These are phyloP conservation scores for Cladophialophora exuberans DNA, from an alignment of 2,329 filamentous ascomycete species.

Conservation along the genomic window DNA sequence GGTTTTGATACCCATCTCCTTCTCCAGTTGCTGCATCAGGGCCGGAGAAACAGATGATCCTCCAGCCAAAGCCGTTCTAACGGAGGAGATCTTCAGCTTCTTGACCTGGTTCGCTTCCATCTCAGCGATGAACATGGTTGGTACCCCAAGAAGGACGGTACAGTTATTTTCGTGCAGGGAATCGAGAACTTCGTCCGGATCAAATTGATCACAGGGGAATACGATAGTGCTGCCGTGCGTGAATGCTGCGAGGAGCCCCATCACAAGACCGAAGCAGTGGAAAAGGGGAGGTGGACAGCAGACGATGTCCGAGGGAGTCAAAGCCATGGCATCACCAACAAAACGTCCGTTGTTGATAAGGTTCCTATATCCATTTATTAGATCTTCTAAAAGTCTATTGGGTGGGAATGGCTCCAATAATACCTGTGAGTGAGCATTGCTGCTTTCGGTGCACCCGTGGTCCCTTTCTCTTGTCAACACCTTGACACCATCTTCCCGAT, in stretches of 20 bases:
- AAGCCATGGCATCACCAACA: constrained; percentile 80
- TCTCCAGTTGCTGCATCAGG: constrained; percentile 68
- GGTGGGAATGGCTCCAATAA: too few species aligned
- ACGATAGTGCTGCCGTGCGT: constrained; percentile 81
- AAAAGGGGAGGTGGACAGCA: constrained; percentile 63
- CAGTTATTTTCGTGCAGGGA: constrained; percentile 18
- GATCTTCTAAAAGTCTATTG: too few species aligned
- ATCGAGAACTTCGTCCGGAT: constrained; percentile 70
- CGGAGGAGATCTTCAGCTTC: constrained; percentile 28
- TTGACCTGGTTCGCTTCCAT: constrained; percentile 21
- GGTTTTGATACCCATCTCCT: constrained; percentile 72
- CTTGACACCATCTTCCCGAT: too few species aligned
- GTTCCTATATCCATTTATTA: too few species aligned
- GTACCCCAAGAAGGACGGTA: constrained; percentile 44
- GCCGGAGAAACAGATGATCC: constrained; percentile 75
- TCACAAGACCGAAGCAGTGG: constrained; percentile 81
- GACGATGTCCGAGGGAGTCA: constrained; percentile 70
- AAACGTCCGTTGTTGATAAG: constrained; percentile 76
- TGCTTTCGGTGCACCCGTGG: constrained; percentile 85
- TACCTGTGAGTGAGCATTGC: constrained; percentile 81
- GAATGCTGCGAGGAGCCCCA: constrained; percentile 93
- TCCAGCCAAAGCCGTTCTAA: constrained; percentile 85
- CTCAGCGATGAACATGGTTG: constrained; percentile 29
- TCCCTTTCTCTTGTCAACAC: constrained; percentile 56
- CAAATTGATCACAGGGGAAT: constrained; percentile 84